Base-by-base conservation (phyloP, 306 rosid genomes). In the Trifolium subterraneum region DNA sequence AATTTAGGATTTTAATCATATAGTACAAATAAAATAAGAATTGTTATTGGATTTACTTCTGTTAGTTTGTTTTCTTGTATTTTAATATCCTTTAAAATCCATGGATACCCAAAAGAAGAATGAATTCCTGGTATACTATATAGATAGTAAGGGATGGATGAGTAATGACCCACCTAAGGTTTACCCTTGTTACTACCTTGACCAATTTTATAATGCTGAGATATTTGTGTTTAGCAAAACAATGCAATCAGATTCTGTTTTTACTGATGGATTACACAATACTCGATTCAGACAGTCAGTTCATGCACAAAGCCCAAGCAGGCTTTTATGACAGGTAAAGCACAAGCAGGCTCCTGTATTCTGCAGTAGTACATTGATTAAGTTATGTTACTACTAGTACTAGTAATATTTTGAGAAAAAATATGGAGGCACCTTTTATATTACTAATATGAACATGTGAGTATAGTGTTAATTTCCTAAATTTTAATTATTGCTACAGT, bases 221-320 rank as follows among this genome's bases (percentile, higher is more conserved):
- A 72, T 39, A 59, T 68, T n/a, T 50, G 27, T 69, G 39, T 68
- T 62, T 51, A 61, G 77, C 67, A 52, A 71, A 78, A 52, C 66
- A 42, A 61, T 64, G 78, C 80, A 50, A 16, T 20, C 16, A 14
- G 44, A 31, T 38, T 38, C 38, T 51, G 72, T 69, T 19, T 60
- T 33, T 20, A 67, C 42, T 47, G 15, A 36, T 47, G n/a, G 15
- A 27, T 68, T 68, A 15, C 41, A 10, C 52, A 31, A 8, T 33
- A 10, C n/a, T n/a, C 7, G 7, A 45, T 35, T 68, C 44, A 12
- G 52, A 4, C 35, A 50, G 60, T 42, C 62, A 44, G 74, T 58
- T 55, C 16, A 20, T 4, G 36, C 81, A 38, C 70, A 69, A 48
- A 35, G 8, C 76, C 63, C 76, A 70, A 35, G 9, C 12, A 23